Evolutionary conservation across 2,329 filamentous ascomycete species (phyloP), one percentile per base, ranked within the genome.

Genomic region (Fusarium pseudoanthophilum): DNA sequence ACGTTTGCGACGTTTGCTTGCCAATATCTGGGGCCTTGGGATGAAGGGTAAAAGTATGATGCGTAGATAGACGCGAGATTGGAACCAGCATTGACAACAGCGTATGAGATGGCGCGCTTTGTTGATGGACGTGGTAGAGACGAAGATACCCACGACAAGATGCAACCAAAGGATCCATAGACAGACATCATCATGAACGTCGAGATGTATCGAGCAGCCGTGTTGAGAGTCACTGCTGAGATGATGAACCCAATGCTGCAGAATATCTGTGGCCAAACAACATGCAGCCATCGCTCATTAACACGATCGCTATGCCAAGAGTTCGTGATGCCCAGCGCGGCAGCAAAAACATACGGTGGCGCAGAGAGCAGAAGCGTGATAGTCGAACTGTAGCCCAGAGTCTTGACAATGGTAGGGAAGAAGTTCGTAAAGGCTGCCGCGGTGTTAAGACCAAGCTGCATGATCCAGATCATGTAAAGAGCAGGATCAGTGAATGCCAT

Each of bases 151-250:
- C 63, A 68, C 0, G 65, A 68, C 4, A 67, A 11, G 3, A 69
- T 69, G 21, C 65, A 67, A 0, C 65, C 62, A 20, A 67, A 67
- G 2, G 65, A 67, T 14, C 65, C 65, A 3, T 67, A 67, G 11
- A 67, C 55, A 2, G 65, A 67, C 65, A 67, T 67, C 65, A 67
- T 67, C 65, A 67, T 60, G 36, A 67, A 67, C 0, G 65, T 67
- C 4, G 65, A 43, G 40, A 67, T 67, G 4, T 67, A 67, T 1
- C 65, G 24, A n/a, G 65, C 65, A 4, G 65, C 65, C 2, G 53
- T 67, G 24, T 67, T 60, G 16, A 67, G 53, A 2, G 65, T 60
- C 1, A 60, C 40, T 2, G 65, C 65, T 4, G 65, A 67, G 11
- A 67, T 67, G 0, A 67, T 60, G 36, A 67, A 67, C 16, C 65